phyloP scores from a whole-genome alignment of 331 rosid species.

The Acacia pycnantha region DNA sequence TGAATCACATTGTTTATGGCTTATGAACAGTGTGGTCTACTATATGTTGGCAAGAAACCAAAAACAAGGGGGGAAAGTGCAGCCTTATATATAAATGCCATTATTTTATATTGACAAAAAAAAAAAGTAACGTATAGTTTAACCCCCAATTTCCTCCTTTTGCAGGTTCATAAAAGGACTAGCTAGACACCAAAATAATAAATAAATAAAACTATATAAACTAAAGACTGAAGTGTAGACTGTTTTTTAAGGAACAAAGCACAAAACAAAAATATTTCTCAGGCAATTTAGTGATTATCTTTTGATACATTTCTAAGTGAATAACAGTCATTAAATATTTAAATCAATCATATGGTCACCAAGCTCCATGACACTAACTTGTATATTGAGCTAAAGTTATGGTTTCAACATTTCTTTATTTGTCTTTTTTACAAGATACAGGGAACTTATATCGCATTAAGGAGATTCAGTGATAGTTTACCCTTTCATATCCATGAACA shows the following conservation, averaged over 20 bases:
- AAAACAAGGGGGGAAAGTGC: neutral
- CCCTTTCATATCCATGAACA: neutral
- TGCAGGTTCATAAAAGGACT: neutral
- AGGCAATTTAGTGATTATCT: neutral
- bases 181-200: neutral
- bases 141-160: neutral
- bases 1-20: neutral
- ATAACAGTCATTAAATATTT: neutral
- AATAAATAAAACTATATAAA: neutral
- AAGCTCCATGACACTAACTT: neutral
- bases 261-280: neutral
- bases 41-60: neutral
- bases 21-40: neutral
- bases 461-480: neutral
- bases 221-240: neutral
- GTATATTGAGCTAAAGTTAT: neutral
- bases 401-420: neutral
- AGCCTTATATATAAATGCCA: neutral
- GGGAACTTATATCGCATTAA: neutral
- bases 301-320: neutral
- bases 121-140: neutral
- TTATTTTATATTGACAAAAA: neutral
- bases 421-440: neutral
- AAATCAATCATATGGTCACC: constrained; percentile 1
- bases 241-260: neutral